Evolutionary conservation across 129 eudicot species (phyloP).

Genomic region (Rutidosis leptorrhynchoides): DNA sequence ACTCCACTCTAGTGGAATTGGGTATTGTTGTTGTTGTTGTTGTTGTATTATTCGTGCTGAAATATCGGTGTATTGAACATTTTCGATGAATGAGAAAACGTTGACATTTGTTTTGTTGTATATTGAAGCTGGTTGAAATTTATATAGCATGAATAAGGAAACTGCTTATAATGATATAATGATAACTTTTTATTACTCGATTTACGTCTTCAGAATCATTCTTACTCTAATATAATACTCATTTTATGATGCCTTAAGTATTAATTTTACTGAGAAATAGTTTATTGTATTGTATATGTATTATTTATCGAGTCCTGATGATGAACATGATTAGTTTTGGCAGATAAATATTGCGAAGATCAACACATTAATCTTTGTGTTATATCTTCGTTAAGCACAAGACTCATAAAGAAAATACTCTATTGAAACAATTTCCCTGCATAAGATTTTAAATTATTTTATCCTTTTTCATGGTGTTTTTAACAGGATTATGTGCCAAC

Average conservation of each 20-base stretch:
- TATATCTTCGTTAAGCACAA: background rate
- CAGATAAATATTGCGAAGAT: background rate
- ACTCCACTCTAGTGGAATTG: too few species aligned
- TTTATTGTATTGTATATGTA: background rate
- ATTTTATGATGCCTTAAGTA: background rate
- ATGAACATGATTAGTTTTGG: background rate
- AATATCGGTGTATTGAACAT: background rate
- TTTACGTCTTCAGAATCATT: background rate
- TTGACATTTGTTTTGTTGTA: too few species aligned
- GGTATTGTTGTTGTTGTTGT: too few species aligned
- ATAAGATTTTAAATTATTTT: background rate
- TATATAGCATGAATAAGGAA: too few species aligned
- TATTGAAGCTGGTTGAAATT: background rate
- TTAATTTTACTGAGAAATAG: background rate
- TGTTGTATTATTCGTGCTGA: background rate
- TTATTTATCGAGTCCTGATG: background rate
- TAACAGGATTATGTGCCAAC: conserved; percentile 61
- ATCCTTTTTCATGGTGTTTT: background rate
- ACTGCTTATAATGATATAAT: background rate
- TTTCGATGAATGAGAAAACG: background rate
- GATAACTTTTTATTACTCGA: background rate
- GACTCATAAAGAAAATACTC: background rate
- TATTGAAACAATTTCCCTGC: background rate
- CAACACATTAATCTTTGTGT: background rate
- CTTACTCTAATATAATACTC: too few species aligned